Evolutionary conservation across 78 protist genomes (phyloP), one percentile per base, ranked within the genome.

Genomic region (Creolimax fragrantissima): DNA sequence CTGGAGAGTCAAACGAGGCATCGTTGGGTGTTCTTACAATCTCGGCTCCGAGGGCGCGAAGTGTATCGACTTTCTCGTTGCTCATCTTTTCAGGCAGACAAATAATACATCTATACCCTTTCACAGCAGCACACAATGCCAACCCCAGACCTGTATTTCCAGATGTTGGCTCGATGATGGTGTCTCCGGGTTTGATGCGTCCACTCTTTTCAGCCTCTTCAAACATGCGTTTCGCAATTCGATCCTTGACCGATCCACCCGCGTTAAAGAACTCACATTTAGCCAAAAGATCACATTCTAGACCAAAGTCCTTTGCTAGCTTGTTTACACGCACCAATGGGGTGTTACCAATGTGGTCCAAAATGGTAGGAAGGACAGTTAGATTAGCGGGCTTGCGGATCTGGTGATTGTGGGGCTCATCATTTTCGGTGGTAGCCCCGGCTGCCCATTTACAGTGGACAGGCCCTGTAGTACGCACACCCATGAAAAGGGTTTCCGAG

Each of bases 81-180:
- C 96, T 92, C 99, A 98, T 97, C 95, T 97, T 97, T 93, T 97
- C 98, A 41, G 99, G 99, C 74, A 98, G 90, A 66, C 97, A 95
- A 90, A 97, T 97, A 91, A 97, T 96, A 97, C 97, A 96, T 42
- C 95, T 93, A 93, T 97, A 97, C 17, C 99, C 99, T 91, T 95
- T 95, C 67, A 96, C 90, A 91, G 98, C 98, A 7, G 97, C 96
- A 35, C 98, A 95, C 42, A 98, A 91, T 3, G 99, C 98, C 45
- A 98, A 94, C 45, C 99, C 99, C 66, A 98, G 96, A 81, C 94
- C 94, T 24, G 99, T 98, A 95, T 98, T 98, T 39, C 99, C 99
- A 0, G 98, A 96, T 2, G 99, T 98, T 88, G 99, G 98, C 94
- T 98, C 99, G 85, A 97, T 96, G 74, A 98, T 45, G 2, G 97